Evolutionary conservation across 352 stramenopile species (phyloP), one percentile per base, ranked within the genome.

Genomic region (Globisporangium barbulae): DNA sequence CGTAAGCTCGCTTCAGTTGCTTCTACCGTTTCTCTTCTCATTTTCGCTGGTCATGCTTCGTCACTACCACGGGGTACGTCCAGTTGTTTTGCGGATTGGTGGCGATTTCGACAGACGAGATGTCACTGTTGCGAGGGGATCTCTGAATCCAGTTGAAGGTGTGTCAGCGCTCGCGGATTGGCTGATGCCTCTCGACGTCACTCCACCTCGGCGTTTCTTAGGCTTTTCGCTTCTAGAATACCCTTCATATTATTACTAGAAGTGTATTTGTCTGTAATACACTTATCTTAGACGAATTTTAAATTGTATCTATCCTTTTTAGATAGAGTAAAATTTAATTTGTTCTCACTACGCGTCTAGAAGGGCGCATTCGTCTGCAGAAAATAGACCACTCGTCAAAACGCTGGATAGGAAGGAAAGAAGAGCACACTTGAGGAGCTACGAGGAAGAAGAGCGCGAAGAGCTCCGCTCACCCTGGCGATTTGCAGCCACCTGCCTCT

Each of bases 311-410:
- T 2, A 25, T 22, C 42, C 42, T 49, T 49, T 49, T 49, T 44
- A 44, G 4, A 19, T 19, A n/a, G 15, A 2, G 42, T 25, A 48
- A 48, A 10, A 12, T 3, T 9, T 1, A n/a, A 5, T 48, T 22
- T 4, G 13, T 48, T 8, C 13, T 5, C 15, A 22, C 3, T 57
- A 30, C 31, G 31, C 25, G 37, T 30, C 37, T 42, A 3, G 15
- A 12, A 57, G 21, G 31, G 19, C 52, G 5, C 0, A 19, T 57
- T 57, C 52, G 52, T 57, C 52, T 21, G 52, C 52, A 57, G 52
- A 57, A 57, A 57, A 57, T 42, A 57, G 52, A 25, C 50, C 52
- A 57, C 52, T 57, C 52, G 52, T 57, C 52, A 57, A 57, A 57
- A 42, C 52, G 35, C 21, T 57, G 52, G 52, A 57, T 57, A 13